Percentiles rank a stretch among this genome's conserved stretches.
Evolutionary conservation across 345 rosid genomes (phyloP).

Genomic region (Lepidium didymum): DNA sequence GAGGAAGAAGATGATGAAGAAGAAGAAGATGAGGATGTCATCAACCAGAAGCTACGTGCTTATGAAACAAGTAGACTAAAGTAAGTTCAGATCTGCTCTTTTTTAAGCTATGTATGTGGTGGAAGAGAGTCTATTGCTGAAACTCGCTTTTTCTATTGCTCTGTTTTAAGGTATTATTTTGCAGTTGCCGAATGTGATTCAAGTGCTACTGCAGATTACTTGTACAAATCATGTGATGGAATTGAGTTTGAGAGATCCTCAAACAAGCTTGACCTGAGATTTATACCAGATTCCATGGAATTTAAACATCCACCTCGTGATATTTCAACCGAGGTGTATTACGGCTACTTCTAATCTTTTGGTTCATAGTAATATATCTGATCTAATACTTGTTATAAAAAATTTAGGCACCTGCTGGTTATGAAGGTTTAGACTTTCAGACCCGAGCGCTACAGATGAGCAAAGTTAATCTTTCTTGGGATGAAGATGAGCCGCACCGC

Average conservation of each 20-base stretch:
- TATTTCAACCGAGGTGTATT: conserved; percentile 69
- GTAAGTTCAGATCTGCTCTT: conserved; percentile 32
- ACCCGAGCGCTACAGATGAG: conserved; percentile 84
- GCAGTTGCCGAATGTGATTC: conserved; percentile 90
- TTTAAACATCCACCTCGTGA: conserved; percentile 87
- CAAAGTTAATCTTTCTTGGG: conserved; percentile 76
- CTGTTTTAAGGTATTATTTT: conserved; percentile 60
- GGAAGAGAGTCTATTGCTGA: background rate
- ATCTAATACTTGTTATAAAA: background rate
- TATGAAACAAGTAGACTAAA: conserved; percentile 77
- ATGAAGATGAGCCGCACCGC: conserved; percentile 94
- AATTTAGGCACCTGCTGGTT: conserved; percentile 58
- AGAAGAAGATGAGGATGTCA: conserved; percentile 35
- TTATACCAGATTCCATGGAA: conserved; percentile 87
- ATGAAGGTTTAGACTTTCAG: conserved; percentile 68
- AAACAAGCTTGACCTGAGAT: conserved; percentile 87
- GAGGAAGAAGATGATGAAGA: conserved; percentile 34
- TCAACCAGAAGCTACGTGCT: conserved; percentile 53
- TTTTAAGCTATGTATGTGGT: background rate
- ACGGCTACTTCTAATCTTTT: background rate
- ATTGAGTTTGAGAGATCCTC: conserved; percentile 85
- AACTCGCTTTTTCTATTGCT: background rate
- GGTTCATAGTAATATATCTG: background rate
- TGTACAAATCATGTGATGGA: conserved; percentile 83
- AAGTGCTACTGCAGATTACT: conserved; percentile 69